A percentile compares a stretch with the other conserved stretches of the same genome.
phyloP scores from a whole-genome alignment of 306 rosid species.

The Pyrus communis region DNA sequence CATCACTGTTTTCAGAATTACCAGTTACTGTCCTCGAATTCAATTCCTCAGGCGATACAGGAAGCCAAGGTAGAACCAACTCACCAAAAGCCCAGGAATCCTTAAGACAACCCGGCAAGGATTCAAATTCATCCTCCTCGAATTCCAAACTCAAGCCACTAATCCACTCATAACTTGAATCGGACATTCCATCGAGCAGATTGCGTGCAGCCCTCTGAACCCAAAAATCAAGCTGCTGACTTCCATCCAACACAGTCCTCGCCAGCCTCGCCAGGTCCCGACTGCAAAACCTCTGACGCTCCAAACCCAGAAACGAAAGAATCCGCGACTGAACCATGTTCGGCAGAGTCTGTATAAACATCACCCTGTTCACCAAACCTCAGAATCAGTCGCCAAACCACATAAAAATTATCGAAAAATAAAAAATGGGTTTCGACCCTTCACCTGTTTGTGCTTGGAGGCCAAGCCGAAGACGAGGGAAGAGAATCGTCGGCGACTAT shows the following conservation, averaged over 20 bases:
- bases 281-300: conserved; percentile 15
- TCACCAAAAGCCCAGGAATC: neutral
- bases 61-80: conserved; percentile 30
- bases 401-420: neutral
- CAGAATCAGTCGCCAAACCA: neutral
- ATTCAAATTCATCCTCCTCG: conserved; percentile 28
- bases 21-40: neutral
- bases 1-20: neutral
- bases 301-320: conserved; percentile 23
- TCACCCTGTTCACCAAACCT: conserved; percentile 17
- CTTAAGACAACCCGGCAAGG: conserved; percentile 29
- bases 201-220: conserved; percentile 22
- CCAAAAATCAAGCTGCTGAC: conserved; percentile 26
- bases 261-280: conserved; percentile 23
- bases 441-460: conserved; percentile 9
- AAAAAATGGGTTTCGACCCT: neutral
- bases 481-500: conserved; percentile 4
- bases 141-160: conserved; percentile 27
- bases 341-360: conserved; percentile 32
- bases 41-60: conserved; percentile 16
- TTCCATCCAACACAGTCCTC: conserved; percentile 12
- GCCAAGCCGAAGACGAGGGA: neutral
- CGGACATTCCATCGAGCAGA: conserved; percentile 29
- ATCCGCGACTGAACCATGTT: conserved; percentile 25
- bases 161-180: conserved; percentile 24